phyloP scores from a whole-genome alignment of 164 flowering plant genomes.

The Sedum album region DNA sequence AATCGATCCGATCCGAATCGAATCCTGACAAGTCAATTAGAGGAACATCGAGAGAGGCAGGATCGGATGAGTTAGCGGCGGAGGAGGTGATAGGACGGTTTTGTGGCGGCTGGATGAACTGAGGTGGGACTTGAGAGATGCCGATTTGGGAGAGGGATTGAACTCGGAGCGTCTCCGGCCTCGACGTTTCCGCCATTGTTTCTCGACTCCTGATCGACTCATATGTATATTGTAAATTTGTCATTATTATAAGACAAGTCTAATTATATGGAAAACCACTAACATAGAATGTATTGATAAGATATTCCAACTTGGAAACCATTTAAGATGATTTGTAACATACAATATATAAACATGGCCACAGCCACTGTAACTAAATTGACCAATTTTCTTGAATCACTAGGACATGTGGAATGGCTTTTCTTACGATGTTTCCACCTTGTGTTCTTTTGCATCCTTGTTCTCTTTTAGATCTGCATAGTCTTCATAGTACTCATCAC shows the following conservation, averaged over 20 bases:
- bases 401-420: not conserved
- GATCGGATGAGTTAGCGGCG: not conserved
- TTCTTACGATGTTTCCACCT: not conserved
- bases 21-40: constrained; percentile 38
- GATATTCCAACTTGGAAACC: too few species aligned
- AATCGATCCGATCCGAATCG: constrained; percentile 16
- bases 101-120: constrained; percentile 7
- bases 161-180: not conserved
- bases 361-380: too few species aligned
- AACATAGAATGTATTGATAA: too few species aligned
- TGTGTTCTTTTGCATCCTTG: not conserved
- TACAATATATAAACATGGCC: not conserved
- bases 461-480: not conserved
- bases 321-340: too few species aligned
- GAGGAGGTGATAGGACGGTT: constrained; percentile 1
- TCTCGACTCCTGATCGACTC: not conserved
- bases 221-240: too few species aligned
- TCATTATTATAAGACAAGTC: too few species aligned
- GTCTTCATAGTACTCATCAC: not conserved
- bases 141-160: constrained; percentile 11
- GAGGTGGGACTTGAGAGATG: constrained; percentile 1
- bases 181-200: not conserved
- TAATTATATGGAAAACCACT: too few species aligned
- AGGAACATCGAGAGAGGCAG: constrained; percentile 24
- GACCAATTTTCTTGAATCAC: not conserved